Conservation (phyloP, 2,329 filamentous ascomycete genomes). For the Cytospora chrysosperma region DNA sequence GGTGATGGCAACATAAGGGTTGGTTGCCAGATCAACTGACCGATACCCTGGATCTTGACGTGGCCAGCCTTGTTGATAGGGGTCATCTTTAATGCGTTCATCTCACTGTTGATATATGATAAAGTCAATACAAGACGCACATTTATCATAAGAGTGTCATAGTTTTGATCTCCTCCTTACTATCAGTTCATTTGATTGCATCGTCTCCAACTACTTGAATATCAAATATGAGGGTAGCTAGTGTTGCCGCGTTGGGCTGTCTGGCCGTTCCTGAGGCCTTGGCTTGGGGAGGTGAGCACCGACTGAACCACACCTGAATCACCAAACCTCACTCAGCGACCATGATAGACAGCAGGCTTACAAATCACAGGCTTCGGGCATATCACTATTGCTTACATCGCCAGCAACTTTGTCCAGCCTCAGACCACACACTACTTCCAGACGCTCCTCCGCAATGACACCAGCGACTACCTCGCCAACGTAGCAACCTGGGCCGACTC, state of each 20-base stretch:
- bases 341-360: background rate
- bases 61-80: conserved; percentile 2
- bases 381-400: conserved; percentile 64
- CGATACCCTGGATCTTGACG: background rate
- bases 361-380: conserved; percentile 58
- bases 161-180: background rate
- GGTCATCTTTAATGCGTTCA: background rate
- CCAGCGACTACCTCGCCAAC: conserved; percentile 58
- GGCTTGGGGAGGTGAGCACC: conserved; percentile 44
- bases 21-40: conserved; percentile 22
- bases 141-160: too few relatives aligned
- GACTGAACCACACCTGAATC: background rate
- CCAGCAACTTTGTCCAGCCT: conserved; percentile 57
- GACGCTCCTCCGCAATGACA: conserved; percentile 52
- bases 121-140: background rate
- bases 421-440: conserved; percentile 58
- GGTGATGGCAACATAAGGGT: conserved; percentile 1
- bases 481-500: conserved; percentile 69
- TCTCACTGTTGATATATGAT: too few relatives aligned
- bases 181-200: background rate
- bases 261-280: conserved; percentile 35
- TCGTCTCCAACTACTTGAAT: background rate
- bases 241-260: conserved; percentile 32
- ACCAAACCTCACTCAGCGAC: background rate
- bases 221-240: conserved; percentile 32